Percentiles rank a stretch among this genome's conserved stretches.
phyloP scores from a whole-genome alignment of 2,329 filamentous ascomycete species.

The Simplicillium aogashimaense region DNA sequence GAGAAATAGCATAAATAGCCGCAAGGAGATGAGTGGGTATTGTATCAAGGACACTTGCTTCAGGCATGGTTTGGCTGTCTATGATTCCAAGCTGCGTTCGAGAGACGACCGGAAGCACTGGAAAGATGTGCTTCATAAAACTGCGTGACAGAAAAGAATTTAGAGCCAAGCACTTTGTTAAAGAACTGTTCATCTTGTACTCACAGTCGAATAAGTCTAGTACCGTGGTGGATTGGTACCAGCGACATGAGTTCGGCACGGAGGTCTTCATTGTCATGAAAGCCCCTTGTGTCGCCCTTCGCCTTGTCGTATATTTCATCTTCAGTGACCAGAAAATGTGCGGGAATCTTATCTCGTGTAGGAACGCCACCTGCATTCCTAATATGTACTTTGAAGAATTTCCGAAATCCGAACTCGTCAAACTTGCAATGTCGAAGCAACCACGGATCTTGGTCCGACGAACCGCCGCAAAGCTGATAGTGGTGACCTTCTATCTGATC shows the following conservation, averaged over 20 bases:
- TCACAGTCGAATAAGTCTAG: slow-evolving; percentile 6
- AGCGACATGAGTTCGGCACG: slow-evolving; percentile 2
- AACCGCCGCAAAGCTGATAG: slow-evolving; percentile 19
- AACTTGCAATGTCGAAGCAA: slow-evolving; percentile 23
- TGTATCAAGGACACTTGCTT: slow-evolving; percentile 1
- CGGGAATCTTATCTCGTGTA: slow-evolving; percentile 19
- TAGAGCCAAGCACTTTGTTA: background rate
- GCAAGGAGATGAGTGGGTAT: slow-evolving; percentile 6
- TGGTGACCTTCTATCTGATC: slow-evolving; percentile 18
- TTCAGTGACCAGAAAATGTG: slow-evolving; percentile 14
- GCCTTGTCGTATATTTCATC: slow-evolving; percentile 1
- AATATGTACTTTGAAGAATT: slow-evolving; percentile 22
- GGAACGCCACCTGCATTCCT: slow-evolving; percentile 26
- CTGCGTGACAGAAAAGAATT: background rate
- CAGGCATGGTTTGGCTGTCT: background rate
- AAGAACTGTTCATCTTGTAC: background rate
- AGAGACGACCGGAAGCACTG: slow-evolving; percentile 6
- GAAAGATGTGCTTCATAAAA: slow-evolving; percentile 8
- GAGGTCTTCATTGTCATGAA: background rate
- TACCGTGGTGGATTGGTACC: slow-evolving; percentile 4
- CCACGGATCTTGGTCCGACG: slow-evolving; percentile 23
- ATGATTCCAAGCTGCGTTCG: slow-evolving; percentile 4
- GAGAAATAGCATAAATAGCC: slow-evolving; percentile 8
- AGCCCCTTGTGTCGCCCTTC: no score
- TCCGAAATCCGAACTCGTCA: slow-evolving; percentile 22